Percentiles rank a stretch among this genome's conserved stretches.
Conservation (phyloP, 1,139 yeast species). For the Yamadazyma membranifaciens region DNA sequence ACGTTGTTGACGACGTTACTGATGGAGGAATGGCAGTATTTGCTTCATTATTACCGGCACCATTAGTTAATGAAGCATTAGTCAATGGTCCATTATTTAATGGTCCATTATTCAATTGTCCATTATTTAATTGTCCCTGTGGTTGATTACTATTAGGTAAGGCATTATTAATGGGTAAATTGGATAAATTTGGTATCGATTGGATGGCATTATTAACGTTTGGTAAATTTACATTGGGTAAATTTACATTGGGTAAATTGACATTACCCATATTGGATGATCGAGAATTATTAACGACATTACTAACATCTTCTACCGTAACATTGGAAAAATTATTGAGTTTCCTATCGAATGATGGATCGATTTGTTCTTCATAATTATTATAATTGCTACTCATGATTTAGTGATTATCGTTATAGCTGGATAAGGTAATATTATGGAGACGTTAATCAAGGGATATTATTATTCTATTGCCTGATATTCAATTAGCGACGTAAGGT, state of each 20-base stretch:
- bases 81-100: too few relatives aligned
- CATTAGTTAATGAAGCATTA: too few relatives aligned
- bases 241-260: conserved; percentile 3
- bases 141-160: not conserved
- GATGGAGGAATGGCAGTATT: not conserved
- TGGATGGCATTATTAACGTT: not conserved
- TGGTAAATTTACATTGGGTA: conserved; percentile 5
- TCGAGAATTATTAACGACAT: not conserved
- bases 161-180: not conserved
- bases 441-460: too few relatives aligned
- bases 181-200: too few relatives aligned
- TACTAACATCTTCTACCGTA: conserved; percentile 28
- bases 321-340: conserved; percentile 20
- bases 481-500: too few relatives aligned
- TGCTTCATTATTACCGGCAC: too few relatives aligned
- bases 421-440: too few relatives aligned
- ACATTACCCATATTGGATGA: not conserved
- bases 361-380: conserved; percentile 22
- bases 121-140: too few relatives aligned
- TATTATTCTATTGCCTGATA: not conserved
- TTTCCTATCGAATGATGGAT: conserved; percentile 31
- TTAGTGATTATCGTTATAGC: not conserved
- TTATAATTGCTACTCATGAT: conserved; percentile 8
- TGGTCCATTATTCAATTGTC: too few relatives aligned
- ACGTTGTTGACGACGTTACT: not conserved